phyloP scores from a whole-genome alignment of 108 stramenopile genomes.

The Poteriospumella lacustris region DNA sequence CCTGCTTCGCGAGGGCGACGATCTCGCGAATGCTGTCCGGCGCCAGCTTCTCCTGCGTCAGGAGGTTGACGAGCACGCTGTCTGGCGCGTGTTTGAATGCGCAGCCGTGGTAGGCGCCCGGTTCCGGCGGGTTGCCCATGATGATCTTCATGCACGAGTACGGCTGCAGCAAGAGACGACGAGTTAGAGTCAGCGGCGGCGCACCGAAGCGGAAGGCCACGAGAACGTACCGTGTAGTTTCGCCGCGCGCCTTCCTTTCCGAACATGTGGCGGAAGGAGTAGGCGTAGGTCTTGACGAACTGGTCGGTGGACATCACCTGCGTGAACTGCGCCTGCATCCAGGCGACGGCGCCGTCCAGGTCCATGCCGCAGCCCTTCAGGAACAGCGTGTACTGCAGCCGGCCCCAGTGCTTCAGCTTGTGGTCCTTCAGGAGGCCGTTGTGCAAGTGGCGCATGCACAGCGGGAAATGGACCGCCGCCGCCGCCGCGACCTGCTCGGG shows the following conservation, averaged over 20 bases:
- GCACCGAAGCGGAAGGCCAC: no score
- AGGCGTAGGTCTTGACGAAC: constrained; percentile 86
- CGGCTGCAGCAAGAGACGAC: no score
- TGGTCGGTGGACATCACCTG: constrained; percentile 64
- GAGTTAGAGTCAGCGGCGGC: no score
- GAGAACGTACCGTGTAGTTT: constrained; percentile 79
- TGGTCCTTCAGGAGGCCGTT: constrained; percentile 67
- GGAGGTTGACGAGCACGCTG: constrained; percentile 57
- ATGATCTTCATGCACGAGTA: constrained; percentile 81
- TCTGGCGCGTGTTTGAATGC: constrained; percentile 84
- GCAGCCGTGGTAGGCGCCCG: constrained; percentile 86
- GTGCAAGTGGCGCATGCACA: constrained; percentile 90
- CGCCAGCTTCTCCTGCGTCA: constrained; percentile 56
- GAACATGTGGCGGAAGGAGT: constrained; percentile 92
- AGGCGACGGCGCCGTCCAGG: constrained; percentile 81
- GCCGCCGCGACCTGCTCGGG: background rate
- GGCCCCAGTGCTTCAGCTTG: constrained; percentile 86
- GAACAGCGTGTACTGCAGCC: constrained; percentile 93
- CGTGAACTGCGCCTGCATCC: constrained; percentile 82
- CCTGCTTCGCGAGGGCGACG: constrained; percentile 61
- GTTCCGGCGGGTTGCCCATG: constrained; percentile 63
- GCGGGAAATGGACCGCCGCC: constrained; percentile 67
- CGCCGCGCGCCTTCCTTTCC: constrained; percentile 94
- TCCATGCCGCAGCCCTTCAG: constrained; percentile 87
- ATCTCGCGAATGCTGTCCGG: constrained; percentile 61